Evolutionary conservation across 2,329 filamentous ascomycete genomes (phyloP), one percentile per base, ranked within the genome.

Genomic region (Neonectria ditissima): DNA sequence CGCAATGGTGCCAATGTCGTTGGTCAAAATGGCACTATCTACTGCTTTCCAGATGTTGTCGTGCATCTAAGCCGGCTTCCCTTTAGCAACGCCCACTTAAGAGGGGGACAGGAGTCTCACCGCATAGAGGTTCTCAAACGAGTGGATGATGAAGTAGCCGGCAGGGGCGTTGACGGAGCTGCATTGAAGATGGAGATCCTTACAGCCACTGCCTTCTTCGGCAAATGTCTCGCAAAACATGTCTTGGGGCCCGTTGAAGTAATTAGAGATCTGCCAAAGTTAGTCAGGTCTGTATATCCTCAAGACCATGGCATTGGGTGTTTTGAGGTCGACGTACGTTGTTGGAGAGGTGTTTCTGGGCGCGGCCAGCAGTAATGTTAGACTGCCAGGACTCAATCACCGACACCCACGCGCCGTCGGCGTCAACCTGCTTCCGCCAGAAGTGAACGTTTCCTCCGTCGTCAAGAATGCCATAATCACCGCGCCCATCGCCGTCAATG

Each of bases 201-300:
- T 22, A 16, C 61, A 65, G 2, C 63, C 61, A n/a, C 55, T 64
- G 8, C 63, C 63, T 20, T 56, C 55, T 3, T 64, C 55, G 47
- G 50, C 48, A 8, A 65, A 65, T 4, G 52, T 65, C 39, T 64
- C 60, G 2, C 63, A 65, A 14, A 52, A 61, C 63, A 65, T 64
- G 3, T 64, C 61, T 4, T 65, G 63, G 20, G 52, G 63, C 2
- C 63, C 60, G 4, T 65, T 61, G 28, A 65, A 64, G 20, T 53
- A 65, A 32, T 65, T 65, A 1, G 63, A 60, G 9, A 65, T 61
- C 60, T 63, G 9, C 0, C 1, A 0, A 13, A 4, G 16, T 45
- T 6, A 26, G 55, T 55, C 5, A 2, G 22, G 18, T 1, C n/a
- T 16, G 1, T 1, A 3, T 6, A 4, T 0, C n/a, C 14, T 16